Evolutionary conservation across 164 flowering plant species (phyloP), one percentile per base, ranked within the genome.

Genomic region (Platanus orientalis): DNA sequence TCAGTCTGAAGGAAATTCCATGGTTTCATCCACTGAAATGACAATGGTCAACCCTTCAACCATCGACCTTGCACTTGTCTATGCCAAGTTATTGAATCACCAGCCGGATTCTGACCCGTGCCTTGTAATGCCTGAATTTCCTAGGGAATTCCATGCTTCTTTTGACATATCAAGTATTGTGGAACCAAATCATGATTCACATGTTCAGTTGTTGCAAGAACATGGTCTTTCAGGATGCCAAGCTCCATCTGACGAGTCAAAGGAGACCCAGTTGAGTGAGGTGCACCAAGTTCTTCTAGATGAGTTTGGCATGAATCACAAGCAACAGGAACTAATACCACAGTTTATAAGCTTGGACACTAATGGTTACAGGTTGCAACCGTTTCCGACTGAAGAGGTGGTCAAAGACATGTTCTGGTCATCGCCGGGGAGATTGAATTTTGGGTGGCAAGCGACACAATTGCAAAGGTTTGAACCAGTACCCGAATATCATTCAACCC

Each of bases 61-160:
- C 40, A 79, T 84, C 51, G 89, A 84, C 67, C 81, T 84, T 36
- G 86, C 89, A 0, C 54, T 75, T 17, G 84, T 84, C 40, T 84
- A 79, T 66, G 86, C 89, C 1, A 82, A 82, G 34, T 82, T 74
- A 70, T 66, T 84, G 71, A 75, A 75, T 51, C 81, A 62, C 10
- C 65, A 57, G 39, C 70, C 70, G 0, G 66, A 56, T 11, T 47
- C 47, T 7, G 48, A 60, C 16, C 32, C 64, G 1, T 47, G 61
- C 11, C 12, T 34, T 13, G 69, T 47, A 17, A 17, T 55, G 23
- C 50, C 67, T 1, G 75, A 76, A 32, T 68, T 65, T 26, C 55
- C 54, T 32, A 50, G 69, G 17, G 71, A 67, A 2, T 63, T 71
- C 27, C 54, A 69, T 56, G 54, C 71, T 5, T 21, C 73, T 42